Evolutionary conservation across 768 basidiomycete genomes (phyloP), one percentile per base, ranked within the genome.

Genomic region (Lactarius sp.): DNA sequence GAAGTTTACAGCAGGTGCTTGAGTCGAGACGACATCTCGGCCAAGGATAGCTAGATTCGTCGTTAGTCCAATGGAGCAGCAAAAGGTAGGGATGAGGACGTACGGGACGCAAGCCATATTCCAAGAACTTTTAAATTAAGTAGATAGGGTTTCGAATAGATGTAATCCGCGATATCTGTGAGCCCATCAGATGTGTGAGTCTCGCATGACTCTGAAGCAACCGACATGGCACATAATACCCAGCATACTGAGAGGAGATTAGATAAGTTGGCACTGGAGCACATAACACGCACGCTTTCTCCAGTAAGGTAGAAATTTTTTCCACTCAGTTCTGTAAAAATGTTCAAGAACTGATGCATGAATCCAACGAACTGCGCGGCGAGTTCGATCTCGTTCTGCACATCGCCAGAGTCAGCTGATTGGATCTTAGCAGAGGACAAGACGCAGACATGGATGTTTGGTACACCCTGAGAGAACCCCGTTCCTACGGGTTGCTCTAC

Each of bases 401-500:
- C 12, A 34, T 20, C n/a, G 8, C 20, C 0, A n/a, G 44, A 2
- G 5, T 54, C 4, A 52, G 33, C 31, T 42, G 16, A 50, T 52
- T 50, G n/a, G 3, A 12, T 31, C 16, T 27, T 6, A 1, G 31
- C 6, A 27, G 27, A 47, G 52, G 14, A 52, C 12, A 18, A 14
- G 12, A 2, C 12, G 1, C 65, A n/a, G 16, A 68, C 67, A 6
- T 59, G 58, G 39, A 67, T 64, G 42, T 67, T 58, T 31, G 61
- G 60, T 22, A 27, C 39, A 7, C 67, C 67, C 36, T 66, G 61
- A 10, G 67, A 63, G 56, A 67, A 68, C 27, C 67, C 67, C 16
- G 67, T 68, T 9, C 67, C 65, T 9, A 68, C 66, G 27, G 67
- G 67, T 55, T 68, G 67, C 18, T 68, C 67, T 16, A 68, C 44